phyloP scores from a whole-genome alignment of 305 asterid species.

The Fraxinus platypoda region DNA sequence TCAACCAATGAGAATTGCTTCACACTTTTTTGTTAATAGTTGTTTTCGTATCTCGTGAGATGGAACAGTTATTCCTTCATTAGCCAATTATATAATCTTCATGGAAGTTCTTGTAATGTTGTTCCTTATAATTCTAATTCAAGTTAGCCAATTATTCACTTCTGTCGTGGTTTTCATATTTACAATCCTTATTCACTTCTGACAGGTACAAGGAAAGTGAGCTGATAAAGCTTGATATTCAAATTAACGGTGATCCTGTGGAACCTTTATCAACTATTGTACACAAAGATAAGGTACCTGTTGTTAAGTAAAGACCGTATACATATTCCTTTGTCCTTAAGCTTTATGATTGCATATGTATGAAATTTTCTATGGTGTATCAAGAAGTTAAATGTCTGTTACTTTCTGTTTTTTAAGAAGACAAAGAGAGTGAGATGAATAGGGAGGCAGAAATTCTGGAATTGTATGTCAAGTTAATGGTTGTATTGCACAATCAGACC shows the following conservation, averaged over 20 bases:
- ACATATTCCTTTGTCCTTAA: not conserved
- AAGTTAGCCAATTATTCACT: not conserved
- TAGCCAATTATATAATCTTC: not conserved
- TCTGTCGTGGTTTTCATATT: not conserved
- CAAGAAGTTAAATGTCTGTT: not conserved
- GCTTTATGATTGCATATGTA: not conserved
- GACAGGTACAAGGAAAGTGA: conserved; percentile 87
- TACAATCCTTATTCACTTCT: conserved; percentile 6
- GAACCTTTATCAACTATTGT: conserved; percentile 97
- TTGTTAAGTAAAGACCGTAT: not conserved
- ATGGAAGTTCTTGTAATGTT: not conserved
- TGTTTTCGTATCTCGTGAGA: not conserved
- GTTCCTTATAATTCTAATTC: not conserved
- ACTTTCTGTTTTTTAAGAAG: not conserved
- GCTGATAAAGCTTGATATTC: conserved; percentile 92
- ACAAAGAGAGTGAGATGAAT: not conserved
- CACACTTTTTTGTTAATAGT: not conserved
- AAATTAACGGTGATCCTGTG: conserved; percentile 82
- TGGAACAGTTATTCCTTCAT: not conserved
- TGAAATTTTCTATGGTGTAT: not conserved
- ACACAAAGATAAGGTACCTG: conserved; percentile 87
- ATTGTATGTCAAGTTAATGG: not conserved
- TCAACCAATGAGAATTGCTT: not conserved
- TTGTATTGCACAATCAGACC: not conserved
- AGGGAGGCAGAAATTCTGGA: not conserved